These are phyloP conservation scores for Hyaloscypha bicolor DNA, from an alignment of 495 filamentous ascomycete genomes.

Conservation along the genomic window DNA sequence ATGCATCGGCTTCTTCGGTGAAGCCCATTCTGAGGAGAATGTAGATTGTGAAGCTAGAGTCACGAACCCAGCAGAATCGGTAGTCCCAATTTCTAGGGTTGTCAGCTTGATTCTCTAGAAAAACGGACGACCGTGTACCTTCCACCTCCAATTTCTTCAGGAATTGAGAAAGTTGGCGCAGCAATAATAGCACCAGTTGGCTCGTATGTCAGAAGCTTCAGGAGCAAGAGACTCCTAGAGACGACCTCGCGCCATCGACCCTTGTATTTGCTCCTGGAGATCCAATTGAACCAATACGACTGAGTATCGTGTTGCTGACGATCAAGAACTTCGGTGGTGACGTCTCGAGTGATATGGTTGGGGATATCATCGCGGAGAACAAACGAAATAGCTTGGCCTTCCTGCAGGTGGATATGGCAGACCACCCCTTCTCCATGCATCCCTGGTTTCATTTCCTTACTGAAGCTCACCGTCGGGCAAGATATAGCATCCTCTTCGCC, in stretches of 20 bases:
- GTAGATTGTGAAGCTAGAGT: slow-evolving; percentile 75
- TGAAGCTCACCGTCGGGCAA: slow-evolving; percentile 52
- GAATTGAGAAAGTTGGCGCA: slow-evolving; percentile 65
- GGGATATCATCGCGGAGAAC: slow-evolving; percentile 59
- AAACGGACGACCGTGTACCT: slow-evolving; percentile 35
- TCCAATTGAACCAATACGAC: slow-evolving; percentile 71
- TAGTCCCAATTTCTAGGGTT: slow-evolving; percentile 72
- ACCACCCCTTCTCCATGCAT: slow-evolving; percentile 63
- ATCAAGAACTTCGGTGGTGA: slow-evolving; percentile 54
- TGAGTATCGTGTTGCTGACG: slow-evolving; percentile 66
- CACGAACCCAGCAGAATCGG: slow-evolving; percentile 73
- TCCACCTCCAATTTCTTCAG: slow-evolving; percentile 69
- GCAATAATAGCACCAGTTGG: slow-evolving; percentile 59
- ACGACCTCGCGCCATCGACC: slow-evolving; percentile 73
- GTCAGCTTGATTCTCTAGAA: neutral
- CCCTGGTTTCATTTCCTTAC: slow-evolving; percentile 49
- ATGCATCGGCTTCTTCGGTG: slow-evolving; percentile 71
- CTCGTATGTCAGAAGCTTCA: slow-evolving; percentile 73
- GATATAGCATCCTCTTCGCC: slow-evolving; percentile 49
- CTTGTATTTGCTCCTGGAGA: slow-evolving; percentile 66
- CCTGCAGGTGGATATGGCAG: slow-evolving; percentile 55
- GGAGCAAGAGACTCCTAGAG: slow-evolving; percentile 64
- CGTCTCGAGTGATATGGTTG: slow-evolving; percentile 52
- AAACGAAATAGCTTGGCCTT: slow-evolving; percentile 69
- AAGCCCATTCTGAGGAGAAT: slow-evolving; percentile 75